Evolutionary conservation across 1,284 basidiomycete genomes (phyloP).

Genomic region (Boletellus deceptivus): DNA sequence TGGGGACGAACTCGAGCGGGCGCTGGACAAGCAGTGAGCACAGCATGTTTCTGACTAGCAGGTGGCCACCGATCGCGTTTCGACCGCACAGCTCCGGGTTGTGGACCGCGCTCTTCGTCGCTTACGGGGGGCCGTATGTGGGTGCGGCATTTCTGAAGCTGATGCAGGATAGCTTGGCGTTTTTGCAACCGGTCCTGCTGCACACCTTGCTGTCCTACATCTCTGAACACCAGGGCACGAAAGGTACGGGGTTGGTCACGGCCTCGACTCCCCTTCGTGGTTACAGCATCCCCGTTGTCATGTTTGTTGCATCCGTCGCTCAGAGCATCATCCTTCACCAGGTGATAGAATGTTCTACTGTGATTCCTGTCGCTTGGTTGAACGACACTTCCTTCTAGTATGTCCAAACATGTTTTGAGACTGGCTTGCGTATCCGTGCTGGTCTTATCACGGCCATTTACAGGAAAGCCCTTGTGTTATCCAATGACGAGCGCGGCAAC

Average conservation of each 20-base stretch:
- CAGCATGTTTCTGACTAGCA: too few relatives aligned
- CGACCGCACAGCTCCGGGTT: constrained; percentile 42
- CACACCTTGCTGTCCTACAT: constrained; percentile 82
- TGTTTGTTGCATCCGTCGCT: constrained; percentile 75
- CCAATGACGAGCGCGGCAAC: constrained; percentile 71
- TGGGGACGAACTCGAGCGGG: constrained; percentile 58
- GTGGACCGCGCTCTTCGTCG: constrained; percentile 68
- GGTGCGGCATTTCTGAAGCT: constrained; percentile 71
- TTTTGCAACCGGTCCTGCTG: constrained; percentile 89
- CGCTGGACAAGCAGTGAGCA: constrained; percentile 57
- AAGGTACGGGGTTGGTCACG: constrained; percentile 11
- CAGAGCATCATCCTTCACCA: constrained; percentile 90
- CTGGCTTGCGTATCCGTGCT: constrained; percentile 87
- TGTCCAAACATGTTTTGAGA: neutral
- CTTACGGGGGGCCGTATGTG: constrained; percentile 80
- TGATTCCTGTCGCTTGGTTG: neutral
- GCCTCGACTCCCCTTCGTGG: constrained; percentile 52
- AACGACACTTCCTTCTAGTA: neutral
- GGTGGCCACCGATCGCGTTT: neutral
- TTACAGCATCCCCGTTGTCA: constrained; percentile 71
- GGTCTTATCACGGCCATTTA: constrained; percentile 87
- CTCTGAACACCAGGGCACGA: constrained; percentile 61
- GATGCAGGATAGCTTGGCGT: constrained; percentile 77
- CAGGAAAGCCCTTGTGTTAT: constrained; percentile 82
- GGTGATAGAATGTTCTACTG: constrained; percentile 35